Percentiles rank a stretch among this genome's conserved stretches.
Conservation (phyloP, 331 rosid species). For the Phaseolus coccineus region DNA sequence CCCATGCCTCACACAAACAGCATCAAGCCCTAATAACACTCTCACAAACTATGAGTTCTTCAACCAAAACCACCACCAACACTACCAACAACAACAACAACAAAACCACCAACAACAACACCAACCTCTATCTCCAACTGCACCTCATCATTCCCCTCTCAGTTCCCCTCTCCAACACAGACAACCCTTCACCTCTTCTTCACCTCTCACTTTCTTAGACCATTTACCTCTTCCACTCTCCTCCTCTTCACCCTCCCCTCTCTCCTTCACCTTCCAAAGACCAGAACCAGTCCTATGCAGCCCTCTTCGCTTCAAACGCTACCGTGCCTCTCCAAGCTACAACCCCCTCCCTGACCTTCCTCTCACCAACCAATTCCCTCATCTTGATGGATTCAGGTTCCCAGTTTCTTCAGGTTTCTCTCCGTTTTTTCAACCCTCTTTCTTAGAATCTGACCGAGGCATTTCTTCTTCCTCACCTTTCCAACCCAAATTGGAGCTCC, state of each 20-base stretch:
- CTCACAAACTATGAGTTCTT: slow-evolving; percentile 50
- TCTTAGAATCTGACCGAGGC: slow-evolving; percentile 47
- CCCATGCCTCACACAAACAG: slow-evolving; percentile 35
- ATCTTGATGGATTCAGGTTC: slow-evolving; percentile 58
- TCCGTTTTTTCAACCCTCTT: slow-evolving; percentile 51
- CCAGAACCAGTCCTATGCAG: slow-evolving; percentile 59
- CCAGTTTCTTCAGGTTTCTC: slow-evolving; percentile 50
- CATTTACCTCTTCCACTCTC: slow-evolving; percentile 42
- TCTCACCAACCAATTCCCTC: slow-evolving; percentile 31
- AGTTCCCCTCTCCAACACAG: slow-evolving; percentile 57
- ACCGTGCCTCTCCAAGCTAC: slow-evolving; percentile 29
- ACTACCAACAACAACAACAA: slow-evolving; percentile 44
- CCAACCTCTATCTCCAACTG: slow-evolving; percentile 52
- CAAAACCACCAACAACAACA: slow-evolving; percentile 1
- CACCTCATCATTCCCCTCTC: slow-evolving; percentile 55
- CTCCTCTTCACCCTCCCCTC: slow-evolving; percentile 37
- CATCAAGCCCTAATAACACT: slow-evolving; percentile 48
- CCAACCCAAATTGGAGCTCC: slow-evolving; percentile 65
- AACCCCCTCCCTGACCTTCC: slow-evolving; percentile 36
- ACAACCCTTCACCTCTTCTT: slow-evolving; percentile 26
- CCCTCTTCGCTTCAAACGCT: slow-evolving; percentile 64
- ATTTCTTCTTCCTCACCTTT: slow-evolving; percentile 44
- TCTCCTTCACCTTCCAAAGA: slow-evolving; percentile 71
- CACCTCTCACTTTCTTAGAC: slow-evolving; percentile 47
- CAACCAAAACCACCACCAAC: slow-evolving; percentile 42